A percentile compares a stretch with the other conserved stretches of the same genome.
These are phyloP conservation scores for Monilinia fructigena DNA, from an alignment of 2,329 filamentous ascomycete species.

Conservation along the genomic window DNA sequence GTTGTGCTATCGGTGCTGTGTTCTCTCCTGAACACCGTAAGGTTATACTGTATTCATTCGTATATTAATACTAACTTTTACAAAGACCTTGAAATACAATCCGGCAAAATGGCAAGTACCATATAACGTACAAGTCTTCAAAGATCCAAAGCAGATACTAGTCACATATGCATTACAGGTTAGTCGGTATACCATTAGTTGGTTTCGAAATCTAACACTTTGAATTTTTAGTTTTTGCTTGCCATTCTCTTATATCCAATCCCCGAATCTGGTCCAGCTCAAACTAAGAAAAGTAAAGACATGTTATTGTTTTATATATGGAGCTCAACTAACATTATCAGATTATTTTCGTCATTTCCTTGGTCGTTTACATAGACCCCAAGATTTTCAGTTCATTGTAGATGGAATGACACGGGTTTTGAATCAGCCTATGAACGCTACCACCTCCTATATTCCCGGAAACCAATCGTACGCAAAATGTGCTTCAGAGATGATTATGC, in stretches of 20 bases:
- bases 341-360: slow-evolving; percentile 84
- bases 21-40: slow-evolving; percentile 88
- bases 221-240: slow-evolving; percentile 66
- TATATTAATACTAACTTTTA: slow-evolving; percentile 19
- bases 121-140: slow-evolving; percentile 89
- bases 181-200: slow-evolving; percentile 2
- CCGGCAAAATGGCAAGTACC: slow-evolving; percentile 91
- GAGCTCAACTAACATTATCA: slow-evolving; percentile 26
- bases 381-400: slow-evolving; percentile 96
- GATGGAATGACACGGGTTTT: slow-evolving; percentile 91
- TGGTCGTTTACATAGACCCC: slow-evolving; percentile 79
- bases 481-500: slow-evolving; percentile 91
- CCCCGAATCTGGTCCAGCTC: slow-evolving; percentile 66
- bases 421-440: slow-evolving; percentile 88
- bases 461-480: slow-evolving; percentile 76
- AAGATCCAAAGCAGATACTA: slow-evolving; percentile 83
- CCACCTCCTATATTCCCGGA: slow-evolving; percentile 82
- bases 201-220: slow-evolving; percentile 13
- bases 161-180: slow-evolving; percentile 81
- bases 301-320: background rate
- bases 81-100: slow-evolving; percentile 88
- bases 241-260: slow-evolving; percentile 83
- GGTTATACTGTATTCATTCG: slow-evolving; percentile 36
- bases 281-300: slow-evolving; percentile 63
- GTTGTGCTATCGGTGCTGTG: slow-evolving; percentile 86